Conservation (phyloP, 352 stramenopile genomes). For the Globisporangium megalacanthum region DNA sequence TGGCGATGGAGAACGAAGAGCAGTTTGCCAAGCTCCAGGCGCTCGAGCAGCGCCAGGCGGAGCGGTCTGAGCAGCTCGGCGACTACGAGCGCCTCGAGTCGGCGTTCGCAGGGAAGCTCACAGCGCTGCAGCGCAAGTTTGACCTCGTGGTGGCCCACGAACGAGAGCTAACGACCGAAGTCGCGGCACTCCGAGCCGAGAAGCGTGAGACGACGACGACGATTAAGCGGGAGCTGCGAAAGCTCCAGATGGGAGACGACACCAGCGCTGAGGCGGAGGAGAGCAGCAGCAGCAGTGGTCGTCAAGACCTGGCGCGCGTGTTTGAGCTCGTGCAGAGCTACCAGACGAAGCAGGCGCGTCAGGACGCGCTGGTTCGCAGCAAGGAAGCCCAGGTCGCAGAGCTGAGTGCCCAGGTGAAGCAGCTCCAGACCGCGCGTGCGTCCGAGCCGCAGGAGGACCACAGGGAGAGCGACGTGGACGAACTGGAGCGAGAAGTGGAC, state of each 20-base stretch:
- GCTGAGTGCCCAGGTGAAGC: constrained; percentile 27
- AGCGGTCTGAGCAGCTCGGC: constrained; percentile 12
- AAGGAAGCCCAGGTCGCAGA: constrained; percentile 45
- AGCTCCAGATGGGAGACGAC: constrained; percentile 30
- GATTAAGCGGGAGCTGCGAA: constrained; percentile 38
- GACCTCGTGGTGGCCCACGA: constrained; percentile 28
- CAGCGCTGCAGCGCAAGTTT: constrained; percentile 23
- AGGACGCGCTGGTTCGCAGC: constrained; percentile 32
- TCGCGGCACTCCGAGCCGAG: constrained; percentile 31
- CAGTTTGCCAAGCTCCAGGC: constrained; percentile 25
- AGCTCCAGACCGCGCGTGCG: constrained; percentile 6
- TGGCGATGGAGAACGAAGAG: constrained; percentile 23
- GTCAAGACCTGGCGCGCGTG: constrained; percentile 25
- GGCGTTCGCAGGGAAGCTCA: constrained; percentile 13
- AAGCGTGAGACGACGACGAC: constrained; percentile 26
- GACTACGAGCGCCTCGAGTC: constrained; percentile 12
- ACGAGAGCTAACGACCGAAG: constrained; percentile 24
- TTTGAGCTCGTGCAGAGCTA: constrained; percentile 34
- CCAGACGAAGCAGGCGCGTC: constrained; percentile 35
- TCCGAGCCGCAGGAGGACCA: constrained; percentile 11
- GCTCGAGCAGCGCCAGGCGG: constrained; percentile 13
- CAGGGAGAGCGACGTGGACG: constrained; percentile 3
- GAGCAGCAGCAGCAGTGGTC: constrained; percentile 12
- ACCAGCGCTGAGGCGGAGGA: constrained; percentile 1
- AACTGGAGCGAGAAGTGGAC: constrained; percentile 27